Percentiles rank a stretch among this genome's conserved stretches.
These are phyloP conservation scores for Melastoma candidum DNA, from an alignment of 441 rosid genomes.

Conservation along the genomic window DNA sequence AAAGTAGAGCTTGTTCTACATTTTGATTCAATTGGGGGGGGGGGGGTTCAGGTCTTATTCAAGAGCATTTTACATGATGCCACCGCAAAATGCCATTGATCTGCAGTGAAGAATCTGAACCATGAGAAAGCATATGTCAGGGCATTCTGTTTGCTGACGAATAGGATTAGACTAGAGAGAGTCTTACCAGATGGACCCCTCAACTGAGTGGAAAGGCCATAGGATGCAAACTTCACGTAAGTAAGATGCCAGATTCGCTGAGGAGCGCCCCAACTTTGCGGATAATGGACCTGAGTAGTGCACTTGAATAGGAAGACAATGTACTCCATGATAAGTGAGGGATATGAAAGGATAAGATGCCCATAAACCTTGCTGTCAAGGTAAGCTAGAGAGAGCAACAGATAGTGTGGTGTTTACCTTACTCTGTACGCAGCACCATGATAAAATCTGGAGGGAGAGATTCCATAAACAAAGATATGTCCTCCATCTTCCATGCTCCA, in stretches of 20 bases:
- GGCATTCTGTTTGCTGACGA: background rate
- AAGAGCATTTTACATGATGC: too few relatives aligned
- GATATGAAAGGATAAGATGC: slow-evolving; percentile 1
- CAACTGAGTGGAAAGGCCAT: slow-evolving; percentile 43
- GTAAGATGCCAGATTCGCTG: slow-evolving; percentile 50
- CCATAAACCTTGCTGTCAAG: background rate
- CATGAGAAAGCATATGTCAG: background rate
- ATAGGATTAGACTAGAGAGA: background rate
- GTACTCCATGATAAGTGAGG: too few relatives aligned
- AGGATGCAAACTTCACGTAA: slow-evolving; percentile 52
- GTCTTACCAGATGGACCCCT: slow-evolving; percentile 35
- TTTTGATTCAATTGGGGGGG: too few relatives aligned
- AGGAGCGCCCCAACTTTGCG: slow-evolving; percentile 50
- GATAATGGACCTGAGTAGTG: slow-evolving; percentile 53
- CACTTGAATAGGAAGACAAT: slow-evolving; percentile 30
- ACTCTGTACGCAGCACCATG: slow-evolving; percentile 65
- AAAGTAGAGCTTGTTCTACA: too few relatives aligned
- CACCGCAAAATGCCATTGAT: too few relatives aligned
- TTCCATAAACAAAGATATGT: slow-evolving; percentile 77
- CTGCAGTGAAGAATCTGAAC: slow-evolving; percentile 31
- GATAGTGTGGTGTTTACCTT: slow-evolving; percentile 13
- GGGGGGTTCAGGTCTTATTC: too few relatives aligned
- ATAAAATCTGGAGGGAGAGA: slow-evolving; percentile 75
- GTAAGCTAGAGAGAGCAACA: background rate
- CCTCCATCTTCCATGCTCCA: slow-evolving; percentile 59